Evolutionary conservation across 129 eudicot genomes (phyloP).

Genomic region (Erigeron canadensis): DNA sequence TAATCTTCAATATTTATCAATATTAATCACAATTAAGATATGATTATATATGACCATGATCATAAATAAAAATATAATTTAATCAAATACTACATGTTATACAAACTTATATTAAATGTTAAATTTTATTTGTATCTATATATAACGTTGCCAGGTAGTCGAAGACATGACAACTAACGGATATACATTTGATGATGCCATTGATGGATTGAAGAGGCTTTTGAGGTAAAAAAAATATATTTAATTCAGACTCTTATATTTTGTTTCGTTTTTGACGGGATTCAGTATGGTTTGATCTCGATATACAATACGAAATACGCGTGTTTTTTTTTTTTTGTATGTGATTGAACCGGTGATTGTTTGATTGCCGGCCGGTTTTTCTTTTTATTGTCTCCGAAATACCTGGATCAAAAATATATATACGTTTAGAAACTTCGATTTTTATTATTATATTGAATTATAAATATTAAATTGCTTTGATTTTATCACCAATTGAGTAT

Average conservation of each 20-base stretch:
- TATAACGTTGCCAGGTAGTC: slow-evolving; percentile 40
- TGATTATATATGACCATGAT: too few relatives aligned
- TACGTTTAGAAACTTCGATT: background rate
- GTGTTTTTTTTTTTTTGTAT: background rate
- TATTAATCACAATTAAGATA: too few relatives aligned
- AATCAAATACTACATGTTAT: too few relatives aligned
- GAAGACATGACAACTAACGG: slow-evolving; percentile 60
- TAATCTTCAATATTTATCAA: too few relatives aligned
- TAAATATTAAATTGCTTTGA: slow-evolving; percentile 19
- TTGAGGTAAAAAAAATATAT: slow-evolving; percentile 47
- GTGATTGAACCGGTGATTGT: background rate
- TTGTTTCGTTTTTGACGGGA: background rate
- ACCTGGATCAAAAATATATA: slow-evolving; percentile 18
- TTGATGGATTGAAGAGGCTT: slow-evolving; percentile 76
- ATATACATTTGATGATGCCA: slow-evolving; percentile 72
- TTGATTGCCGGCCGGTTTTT: slow-evolving; percentile 19
- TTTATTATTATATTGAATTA: background rate
- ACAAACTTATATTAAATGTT: background rate
- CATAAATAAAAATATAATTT: too few relatives aligned
- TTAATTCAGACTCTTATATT: background rate
- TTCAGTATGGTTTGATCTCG: too few relatives aligned
- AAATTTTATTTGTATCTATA: background rate
- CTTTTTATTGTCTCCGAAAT: background rate
- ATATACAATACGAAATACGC: too few relatives aligned
- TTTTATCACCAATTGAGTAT: slow-evolving; percentile 24